Conservation (phyloP, 805 yeast species). For the Cyberlindnera lachancei region DNA sequence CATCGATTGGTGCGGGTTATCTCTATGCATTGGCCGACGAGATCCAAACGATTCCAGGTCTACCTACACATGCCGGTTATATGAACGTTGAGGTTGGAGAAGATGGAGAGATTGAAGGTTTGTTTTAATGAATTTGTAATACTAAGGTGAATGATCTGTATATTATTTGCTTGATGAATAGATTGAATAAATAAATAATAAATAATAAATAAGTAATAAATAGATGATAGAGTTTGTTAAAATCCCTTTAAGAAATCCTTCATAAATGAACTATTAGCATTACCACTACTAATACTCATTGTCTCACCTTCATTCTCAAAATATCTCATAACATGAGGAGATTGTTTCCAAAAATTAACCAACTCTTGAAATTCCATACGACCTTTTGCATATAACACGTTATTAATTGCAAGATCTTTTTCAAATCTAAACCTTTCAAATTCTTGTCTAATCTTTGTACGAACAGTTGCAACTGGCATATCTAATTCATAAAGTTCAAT, state of each 20-base stretch:
- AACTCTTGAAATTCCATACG: slow-evolving; percentile 89
- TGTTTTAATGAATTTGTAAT: slow-evolving; percentile 55
- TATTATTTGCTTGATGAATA: too few relatives aligned
- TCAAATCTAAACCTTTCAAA: slow-evolving; percentile 81
- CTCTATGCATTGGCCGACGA: slow-evolving; percentile 81
- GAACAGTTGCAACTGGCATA: slow-evolving; percentile 69
- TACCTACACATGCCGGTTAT: slow-evolving; percentile 79
- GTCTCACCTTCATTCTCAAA: slow-evolving; percentile 61
- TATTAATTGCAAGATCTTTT: slow-evolving; percentile 53
- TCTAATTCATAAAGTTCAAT: slow-evolving; percentile 65
- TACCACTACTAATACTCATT: slow-evolving; percentile 35
- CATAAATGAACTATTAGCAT: slow-evolving; percentile 46
- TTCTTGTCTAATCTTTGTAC: slow-evolving; percentile 83
- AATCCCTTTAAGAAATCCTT: slow-evolving; percentile 64
- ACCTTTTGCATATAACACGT: slow-evolving; percentile 70
- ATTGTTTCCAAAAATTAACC: slow-evolving; percentile 86
- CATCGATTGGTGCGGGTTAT: slow-evolving; percentile 78
- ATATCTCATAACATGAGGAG: slow-evolving; percentile 75
- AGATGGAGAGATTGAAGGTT: slow-evolving; percentile 76
- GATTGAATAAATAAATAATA: slow-evolving; percentile 1
- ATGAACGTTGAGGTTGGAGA: slow-evolving; percentile 81
- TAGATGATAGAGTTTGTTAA: slow-evolving; percentile 5
- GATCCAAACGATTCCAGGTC: slow-evolving; percentile 80
- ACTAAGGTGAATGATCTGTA: too few relatives aligned
- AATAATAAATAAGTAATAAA: slow-evolving; percentile 5